phyloP scores from a whole-genome alignment of 164 flowering plant genomes.

The Dillenia turbinata region DNA sequence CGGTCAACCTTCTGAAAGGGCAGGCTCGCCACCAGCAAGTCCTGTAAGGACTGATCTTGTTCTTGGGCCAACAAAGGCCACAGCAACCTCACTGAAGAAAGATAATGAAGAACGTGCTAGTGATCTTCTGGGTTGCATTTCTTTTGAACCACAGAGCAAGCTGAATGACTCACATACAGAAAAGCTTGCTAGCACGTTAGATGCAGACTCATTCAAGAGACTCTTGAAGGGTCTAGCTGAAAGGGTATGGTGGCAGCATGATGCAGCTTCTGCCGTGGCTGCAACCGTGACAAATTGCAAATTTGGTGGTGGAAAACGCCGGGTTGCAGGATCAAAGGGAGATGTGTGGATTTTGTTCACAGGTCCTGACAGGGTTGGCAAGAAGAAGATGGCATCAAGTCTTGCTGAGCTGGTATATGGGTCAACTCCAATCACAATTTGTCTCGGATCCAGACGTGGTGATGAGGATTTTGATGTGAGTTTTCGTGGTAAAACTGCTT shows the following conservation, averaged over 20 bases:
- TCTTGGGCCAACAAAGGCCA: constrained; percentile 50
- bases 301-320: constrained; percentile 50
- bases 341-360: constrained; percentile 76
- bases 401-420: constrained; percentile 63
- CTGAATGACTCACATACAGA: constrained; percentile 24
- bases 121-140: constrained; percentile 53
- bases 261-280: constrained; percentile 81
- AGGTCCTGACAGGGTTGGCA: constrained; percentile 87
- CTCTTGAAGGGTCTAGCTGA: constrained; percentile 71
- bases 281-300: constrained; percentile 57
- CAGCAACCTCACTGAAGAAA: constrained; percentile 20
- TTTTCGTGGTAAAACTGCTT: constrained; percentile 78
- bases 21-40: constrained; percentile 41
- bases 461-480: constrained; percentile 34
- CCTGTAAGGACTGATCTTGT: constrained; percentile 82
- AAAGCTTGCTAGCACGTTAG: constrained; percentile 37
- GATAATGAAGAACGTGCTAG: constrained; percentile 33
- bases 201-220: constrained; percentile 73
- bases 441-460: constrained; percentile 51
- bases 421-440: constrained; percentile 40
- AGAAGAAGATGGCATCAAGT: constrained; percentile 81
- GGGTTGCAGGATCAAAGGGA: constrained; percentile 54
- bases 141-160: constrained; percentile 45
- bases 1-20: constrained; percentile 19
- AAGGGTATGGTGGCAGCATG: constrained; percentile 87